Evolutionary conservation across 495 filamentous ascomycete genomes (phyloP), one percentile per base, ranked within the genome.

Genomic region (Immersiella caudata): DNA sequence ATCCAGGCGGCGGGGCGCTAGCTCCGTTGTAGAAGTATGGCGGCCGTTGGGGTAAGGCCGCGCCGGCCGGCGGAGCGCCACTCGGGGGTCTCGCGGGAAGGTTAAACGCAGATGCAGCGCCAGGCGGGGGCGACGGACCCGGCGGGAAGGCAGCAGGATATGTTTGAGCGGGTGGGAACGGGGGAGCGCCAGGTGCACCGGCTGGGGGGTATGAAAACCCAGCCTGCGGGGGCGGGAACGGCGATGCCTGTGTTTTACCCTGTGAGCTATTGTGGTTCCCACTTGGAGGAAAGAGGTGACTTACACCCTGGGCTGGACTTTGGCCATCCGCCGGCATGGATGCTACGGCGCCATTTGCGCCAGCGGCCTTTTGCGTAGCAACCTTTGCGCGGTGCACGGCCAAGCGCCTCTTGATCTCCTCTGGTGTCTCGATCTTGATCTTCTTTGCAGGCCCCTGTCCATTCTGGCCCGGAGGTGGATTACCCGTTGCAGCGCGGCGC

Each of bases 371-470:
- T 68, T 90, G 88, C 7, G 82, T 79, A 22, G 87, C 86, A 62
- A 85, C 81, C 74, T 87, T 88, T 0, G 91, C 90, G 66, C 90
- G 91, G 68, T 93, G 90, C 70, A 91, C 92, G 55, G 91, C 91
- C 56, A 96, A 73, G 63, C 93, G 86, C 82, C 89, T 90, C 83
- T 93, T 94, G 70, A 96, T 74, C 71, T 96, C 92, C 14, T 89
- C 87, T 0, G 89, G 77, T 18, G 86, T 85, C 70, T 95, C 93
- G 26, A 93, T 80, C 78, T 93, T 96, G 20, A 92, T 86, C 70
- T 91, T 93, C 83, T 97, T 97, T 2, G 83, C 74, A 1, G 86
- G 84, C 0, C 84, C 83, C 21, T 86, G 84, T 36, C 77, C 75
- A 3, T 74, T 78, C 25, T 81, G 79, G 6, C 83, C 79, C 3